Conservation (phyloP, 2,329 filamentous ascomycete species). For the Penicillium psychrosexuale region DNA sequence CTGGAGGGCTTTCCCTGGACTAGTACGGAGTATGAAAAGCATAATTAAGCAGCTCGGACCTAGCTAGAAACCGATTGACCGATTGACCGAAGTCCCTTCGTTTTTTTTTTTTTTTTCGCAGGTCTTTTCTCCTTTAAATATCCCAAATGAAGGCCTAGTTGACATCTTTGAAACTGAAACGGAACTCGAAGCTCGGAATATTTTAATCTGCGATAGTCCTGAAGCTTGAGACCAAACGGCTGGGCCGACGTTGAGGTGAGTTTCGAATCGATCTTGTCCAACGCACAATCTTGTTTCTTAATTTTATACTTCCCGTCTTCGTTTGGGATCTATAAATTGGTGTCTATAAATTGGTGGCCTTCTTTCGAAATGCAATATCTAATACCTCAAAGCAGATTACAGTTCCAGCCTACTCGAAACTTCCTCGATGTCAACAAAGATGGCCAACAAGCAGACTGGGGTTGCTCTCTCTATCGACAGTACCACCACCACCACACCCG, state of each 20-base stretch:
- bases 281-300: background rate
- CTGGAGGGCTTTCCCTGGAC: background rate
- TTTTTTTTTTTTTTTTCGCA: background rate
- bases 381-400: background rate
- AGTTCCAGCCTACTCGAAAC: background rate
- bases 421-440: background rate
- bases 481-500: slow-evolving; percentile 8
- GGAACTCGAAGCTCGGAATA: background rate
- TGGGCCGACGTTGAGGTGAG: background rate
- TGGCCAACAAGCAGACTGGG: background rate
- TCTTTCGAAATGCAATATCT: background rate
- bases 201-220: background rate
- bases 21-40: background rate
- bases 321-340: background rate
- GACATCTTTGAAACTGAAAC: background rate
- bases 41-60: background rate
- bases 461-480: slow-evolving; percentile 5
- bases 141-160: background rate
- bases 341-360: background rate
- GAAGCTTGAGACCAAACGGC: background rate
- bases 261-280: background rate
- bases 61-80: background rate
- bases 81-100: background rate
- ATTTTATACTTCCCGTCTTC: slow-evolving; percentile 1
- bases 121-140: background rate